Evolutionary conservation across 305 asterid species (phyloP).

Genomic region (Plantago rigida): DNA sequence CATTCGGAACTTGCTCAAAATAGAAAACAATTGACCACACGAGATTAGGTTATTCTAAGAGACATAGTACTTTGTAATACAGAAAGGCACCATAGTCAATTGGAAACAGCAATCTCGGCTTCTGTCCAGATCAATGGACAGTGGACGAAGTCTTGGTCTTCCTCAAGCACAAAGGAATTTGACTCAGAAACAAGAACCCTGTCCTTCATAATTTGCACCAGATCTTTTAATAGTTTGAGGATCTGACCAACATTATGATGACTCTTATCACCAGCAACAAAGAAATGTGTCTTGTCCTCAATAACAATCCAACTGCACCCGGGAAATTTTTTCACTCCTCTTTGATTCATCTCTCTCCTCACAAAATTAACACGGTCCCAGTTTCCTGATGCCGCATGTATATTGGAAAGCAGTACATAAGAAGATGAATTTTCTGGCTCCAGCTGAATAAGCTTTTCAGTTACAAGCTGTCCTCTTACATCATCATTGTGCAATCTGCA

Average conservation of each 20-base stretch:
- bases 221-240: constrained; percentile 26
- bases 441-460: constrained; percentile 62
- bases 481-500: constrained; percentile 83
- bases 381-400: constrained; percentile 71
- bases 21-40: neutral
- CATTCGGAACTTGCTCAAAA: neutral
- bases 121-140: constrained; percentile 15
- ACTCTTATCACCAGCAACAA: constrained; percentile 35
- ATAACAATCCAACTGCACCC: constrained; percentile 52
- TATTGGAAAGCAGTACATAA: constrained; percentile 67
- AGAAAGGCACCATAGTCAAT: neutral
- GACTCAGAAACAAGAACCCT: constrained; percentile 16
- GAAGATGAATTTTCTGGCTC: constrained; percentile 63
- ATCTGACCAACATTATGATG: constrained; percentile 31
- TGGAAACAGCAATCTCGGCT: constrained; percentile 11
- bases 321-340: constrained; percentile 50
- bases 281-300: constrained; percentile 25
- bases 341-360: constrained; percentile 57
- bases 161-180: constrained; percentile 18
- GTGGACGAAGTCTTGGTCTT: neutral
- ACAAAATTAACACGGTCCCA: constrained; percentile 61
- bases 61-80: too few species aligned
- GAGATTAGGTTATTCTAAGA: too few species aligned
- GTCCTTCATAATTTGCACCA: constrained; percentile 29
- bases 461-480: constrained; percentile 55